Evolutionary conservation across 163 green algal genomes (phyloP).

Genomic region (Scenedesmus sp.): DNA sequence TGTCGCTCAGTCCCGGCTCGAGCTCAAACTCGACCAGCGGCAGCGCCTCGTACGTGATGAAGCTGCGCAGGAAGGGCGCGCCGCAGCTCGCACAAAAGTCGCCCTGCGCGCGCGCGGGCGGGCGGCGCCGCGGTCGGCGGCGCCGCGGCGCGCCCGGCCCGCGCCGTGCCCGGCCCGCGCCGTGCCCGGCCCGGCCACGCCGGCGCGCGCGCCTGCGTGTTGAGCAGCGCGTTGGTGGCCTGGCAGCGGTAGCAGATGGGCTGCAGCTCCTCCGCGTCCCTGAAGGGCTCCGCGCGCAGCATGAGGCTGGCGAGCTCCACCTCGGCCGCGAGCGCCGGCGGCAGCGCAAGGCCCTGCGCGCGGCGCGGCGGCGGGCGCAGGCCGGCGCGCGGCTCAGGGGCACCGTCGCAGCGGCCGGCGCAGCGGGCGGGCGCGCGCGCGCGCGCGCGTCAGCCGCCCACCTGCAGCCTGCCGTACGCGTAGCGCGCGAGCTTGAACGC

Average conservation of each 20-base stretch:
- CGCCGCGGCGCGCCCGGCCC: no score
- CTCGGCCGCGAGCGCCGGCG: conserved; percentile 62
- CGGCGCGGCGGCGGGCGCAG: conserved; percentile 10
- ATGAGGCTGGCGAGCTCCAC: conserved; percentile 73
- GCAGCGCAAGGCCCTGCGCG: conserved; percentile 69
- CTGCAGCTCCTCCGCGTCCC: conserved; percentile 75
- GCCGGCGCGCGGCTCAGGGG: not conserved
- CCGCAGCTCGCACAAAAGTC: conserved; percentile 81
- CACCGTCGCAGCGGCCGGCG: not conserved
- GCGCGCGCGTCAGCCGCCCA: conserved; percentile 1
- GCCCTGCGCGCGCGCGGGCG: conserved; percentile 62
- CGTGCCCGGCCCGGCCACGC: not conserved
- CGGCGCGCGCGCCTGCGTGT: conserved; percentile 54
- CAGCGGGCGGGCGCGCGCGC: no score
- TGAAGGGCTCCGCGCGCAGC: conserved; percentile 57
- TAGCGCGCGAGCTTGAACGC: conserved; percentile 82
- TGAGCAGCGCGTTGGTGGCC: conserved; percentile 73
- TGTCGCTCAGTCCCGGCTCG: conserved; percentile 65
- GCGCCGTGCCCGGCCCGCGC: not conserved
- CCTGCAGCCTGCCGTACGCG: conserved; percentile 78
- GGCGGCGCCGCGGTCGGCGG: no score
- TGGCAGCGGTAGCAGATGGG: conserved; percentile 83
- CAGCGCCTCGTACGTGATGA: conserved; percentile 86
- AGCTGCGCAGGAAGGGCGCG: conserved; percentile 72
- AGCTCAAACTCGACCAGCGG: conserved; percentile 86